Conservation (phyloP, 106 monocot species). For the Apostasia ramifera region DNA sequence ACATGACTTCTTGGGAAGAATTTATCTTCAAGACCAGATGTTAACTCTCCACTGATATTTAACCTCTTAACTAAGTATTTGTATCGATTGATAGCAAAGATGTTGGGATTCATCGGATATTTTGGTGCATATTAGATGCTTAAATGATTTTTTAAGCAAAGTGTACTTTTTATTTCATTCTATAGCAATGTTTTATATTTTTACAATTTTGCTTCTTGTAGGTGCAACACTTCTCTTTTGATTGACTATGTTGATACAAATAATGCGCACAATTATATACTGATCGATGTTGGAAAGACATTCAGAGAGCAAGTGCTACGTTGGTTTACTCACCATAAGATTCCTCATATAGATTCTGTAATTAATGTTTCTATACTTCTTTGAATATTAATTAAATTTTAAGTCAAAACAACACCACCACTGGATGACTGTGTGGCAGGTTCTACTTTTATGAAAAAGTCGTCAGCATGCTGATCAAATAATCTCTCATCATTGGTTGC, state of each 20-base stretch:
- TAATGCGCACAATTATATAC: conserved; percentile 57
- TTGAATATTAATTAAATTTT: too few species aligned
- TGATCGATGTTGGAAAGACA: conserved; percentile 93
- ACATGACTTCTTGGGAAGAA: too few species aligned
- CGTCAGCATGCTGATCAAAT: not conserved
- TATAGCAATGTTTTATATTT: not conserved
- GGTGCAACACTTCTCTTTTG: conserved; percentile 92
- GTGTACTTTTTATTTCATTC: too few species aligned
- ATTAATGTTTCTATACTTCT: conserved; percentile 10
- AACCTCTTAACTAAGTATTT: not conserved
- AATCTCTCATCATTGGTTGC: conserved; percentile 17
- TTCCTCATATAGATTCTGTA: conserved; percentile 88
- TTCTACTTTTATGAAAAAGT: not conserved
- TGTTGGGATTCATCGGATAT: too few species aligned
- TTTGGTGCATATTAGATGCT: too few species aligned
- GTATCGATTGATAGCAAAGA: not conserved
- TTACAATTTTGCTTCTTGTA: conserved; percentile 14
- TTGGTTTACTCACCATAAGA: conserved; percentile 87
- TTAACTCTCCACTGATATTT: too few species aligned
- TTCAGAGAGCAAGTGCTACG: conserved; percentile 95
- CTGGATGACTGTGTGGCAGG: too few species aligned
- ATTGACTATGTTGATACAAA: conserved; percentile 66
- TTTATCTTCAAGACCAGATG: too few species aligned
- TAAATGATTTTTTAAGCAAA: too few species aligned
- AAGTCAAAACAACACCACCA: too few species aligned